Evolutionary conservation across 1,284 basidiomycete species (phyloP).

Genomic region (Ceratobasidium sp.): DNA sequence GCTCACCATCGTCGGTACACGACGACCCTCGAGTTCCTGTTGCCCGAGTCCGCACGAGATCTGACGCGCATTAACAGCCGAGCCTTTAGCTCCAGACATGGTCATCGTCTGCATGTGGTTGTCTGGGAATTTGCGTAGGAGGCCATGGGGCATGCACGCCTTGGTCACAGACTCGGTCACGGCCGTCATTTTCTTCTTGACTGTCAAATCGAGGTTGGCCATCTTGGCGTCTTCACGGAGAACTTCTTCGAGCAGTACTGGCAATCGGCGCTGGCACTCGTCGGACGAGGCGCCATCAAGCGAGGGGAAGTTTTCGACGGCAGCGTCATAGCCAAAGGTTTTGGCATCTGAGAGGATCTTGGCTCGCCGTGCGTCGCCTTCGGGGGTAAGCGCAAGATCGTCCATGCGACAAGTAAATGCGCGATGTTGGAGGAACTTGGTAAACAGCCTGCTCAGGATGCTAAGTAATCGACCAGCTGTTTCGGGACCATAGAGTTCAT

Average conservation of each 20-base stretch:
- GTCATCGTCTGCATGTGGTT: constrained; percentile 99
- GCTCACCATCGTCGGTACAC: constrained; percentile 98
- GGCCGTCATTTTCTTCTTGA: constrained; percentile 77
- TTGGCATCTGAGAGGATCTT: constrained; percentile 73
- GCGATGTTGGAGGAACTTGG: constrained; percentile 95
- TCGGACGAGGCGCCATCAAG: constrained; percentile 51
- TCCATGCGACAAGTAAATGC: constrained; percentile 99
- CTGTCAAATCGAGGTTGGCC: constrained; percentile 91
- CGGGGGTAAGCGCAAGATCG: constrained; percentile 87
- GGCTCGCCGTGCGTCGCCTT: constrained; percentile 76
- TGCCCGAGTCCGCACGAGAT: constrained; percentile 98
- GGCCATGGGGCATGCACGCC: constrained; percentile 86
- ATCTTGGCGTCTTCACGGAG: constrained; percentile 97
- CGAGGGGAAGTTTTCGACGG: constrained; percentile 81
- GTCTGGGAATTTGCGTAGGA: constrained; percentile 92
- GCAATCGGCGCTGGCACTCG: constrained; percentile 56
- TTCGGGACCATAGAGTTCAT: constrained; percentile 95
- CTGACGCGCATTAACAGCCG: constrained; percentile 95
- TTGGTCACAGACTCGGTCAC: constrained; percentile 92
- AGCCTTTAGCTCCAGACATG: constrained; percentile 97
- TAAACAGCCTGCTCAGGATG: constrained; percentile 92
- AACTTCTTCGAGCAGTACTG: constrained; percentile 84
- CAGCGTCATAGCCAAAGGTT: constrained; percentile 82
- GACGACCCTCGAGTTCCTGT: constrained; percentile 97
- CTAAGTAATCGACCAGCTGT: constrained; percentile 91